Base-by-base conservation (phyloP, 768 basidiomycete genomes). In the Lactifluus subvellereus region DNA sequence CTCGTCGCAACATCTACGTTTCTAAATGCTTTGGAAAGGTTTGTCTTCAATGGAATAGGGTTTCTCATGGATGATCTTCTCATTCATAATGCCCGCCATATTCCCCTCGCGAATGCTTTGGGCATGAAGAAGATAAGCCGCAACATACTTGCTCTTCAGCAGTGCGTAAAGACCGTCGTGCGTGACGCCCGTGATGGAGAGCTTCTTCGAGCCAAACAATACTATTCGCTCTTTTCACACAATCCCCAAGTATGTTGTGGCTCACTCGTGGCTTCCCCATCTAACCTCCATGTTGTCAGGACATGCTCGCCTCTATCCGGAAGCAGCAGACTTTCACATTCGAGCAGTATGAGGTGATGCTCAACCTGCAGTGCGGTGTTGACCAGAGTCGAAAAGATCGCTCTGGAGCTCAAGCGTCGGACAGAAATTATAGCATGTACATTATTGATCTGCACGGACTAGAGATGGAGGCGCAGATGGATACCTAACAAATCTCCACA, bases 301-400 rank as follows among this genome's bases (percentile, higher is more conserved):
- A 82, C 56, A 85, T 98, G 82, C 78, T 98, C 54, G 85, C 89
- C 33, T 75, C 79, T 11, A 84, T 93, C 58, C 84, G 86, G 32
- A 67, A 77, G 53, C 78, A 80, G 66, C 84, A 82, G 65, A 74
- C 74, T 43, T 98, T 92, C 76, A 83, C 80, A 4, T 96, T 97
- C 67, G 94, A 96, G 67, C 91, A 98, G 71, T 98, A 96, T 74
- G 90, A 94, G 72, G 82, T 84, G 8, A 94, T 98, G 80, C 80
- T 98, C 53, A 88, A 86, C 68, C 80, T 98, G 42, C 92, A 93
- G 69, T 96, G 94, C 71, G 91, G 90, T 16, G 84, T 94, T 40
- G 85, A 91, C 70, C 84, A 80, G 61, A 76, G 73, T n/a, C 74
- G 77, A 13, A 80, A 79, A 20, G 82, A 84, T 40, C 76, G 76